Percentiles rank a stretch among this genome's conserved stretches.
These are phyloP conservation scores for Crotalaria pallida DNA, from an alignment of 306 rosid species.

Conservation along the genomic window DNA sequence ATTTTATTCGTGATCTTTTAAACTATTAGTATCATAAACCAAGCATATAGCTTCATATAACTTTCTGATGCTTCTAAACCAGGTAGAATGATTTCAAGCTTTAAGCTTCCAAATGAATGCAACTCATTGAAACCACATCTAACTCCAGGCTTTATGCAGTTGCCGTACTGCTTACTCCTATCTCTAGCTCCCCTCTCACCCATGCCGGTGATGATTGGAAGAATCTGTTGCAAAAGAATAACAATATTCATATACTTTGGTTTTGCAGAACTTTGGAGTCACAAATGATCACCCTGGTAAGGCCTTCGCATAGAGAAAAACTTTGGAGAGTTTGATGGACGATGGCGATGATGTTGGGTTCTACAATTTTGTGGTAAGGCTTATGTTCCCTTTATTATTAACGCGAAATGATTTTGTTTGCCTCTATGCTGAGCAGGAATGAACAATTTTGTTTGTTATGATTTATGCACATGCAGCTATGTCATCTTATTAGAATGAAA, in stretches of 20 bases:
- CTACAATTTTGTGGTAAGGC: too few relatives aligned
- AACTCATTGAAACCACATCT: not conserved
- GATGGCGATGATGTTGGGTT: too few relatives aligned
- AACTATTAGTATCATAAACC: not conserved
- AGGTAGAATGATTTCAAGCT: not conserved
- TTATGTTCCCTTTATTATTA: too few relatives aligned
- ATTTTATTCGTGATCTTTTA: not conserved
- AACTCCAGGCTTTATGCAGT: not conserved
- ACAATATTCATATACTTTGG: not conserved
- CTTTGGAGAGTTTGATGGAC: too few relatives aligned
- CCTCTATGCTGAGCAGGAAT: too few relatives aligned
- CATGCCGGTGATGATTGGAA: not conserved
- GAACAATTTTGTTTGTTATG: too few relatives aligned
- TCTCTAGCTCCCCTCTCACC: not conserved
- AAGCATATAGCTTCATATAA: not conserved
- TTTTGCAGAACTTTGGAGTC: slow-evolving; percentile 86
- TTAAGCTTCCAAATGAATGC: not conserved
- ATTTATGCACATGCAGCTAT: too few relatives aligned
- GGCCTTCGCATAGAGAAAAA: too few relatives aligned
- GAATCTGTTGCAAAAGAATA: not conserved
- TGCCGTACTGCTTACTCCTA: not conserved
- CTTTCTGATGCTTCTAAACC: slow-evolving; percentile 8
- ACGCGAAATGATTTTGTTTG: too few relatives aligned
- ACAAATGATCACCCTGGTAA: too few relatives aligned
- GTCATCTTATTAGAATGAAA: too few relatives aligned